These are phyloP conservation scores for Suillus cothurnatus DNA, from an alignment of 768 basidiomycete species.

Conservation along the genomic window DNA sequence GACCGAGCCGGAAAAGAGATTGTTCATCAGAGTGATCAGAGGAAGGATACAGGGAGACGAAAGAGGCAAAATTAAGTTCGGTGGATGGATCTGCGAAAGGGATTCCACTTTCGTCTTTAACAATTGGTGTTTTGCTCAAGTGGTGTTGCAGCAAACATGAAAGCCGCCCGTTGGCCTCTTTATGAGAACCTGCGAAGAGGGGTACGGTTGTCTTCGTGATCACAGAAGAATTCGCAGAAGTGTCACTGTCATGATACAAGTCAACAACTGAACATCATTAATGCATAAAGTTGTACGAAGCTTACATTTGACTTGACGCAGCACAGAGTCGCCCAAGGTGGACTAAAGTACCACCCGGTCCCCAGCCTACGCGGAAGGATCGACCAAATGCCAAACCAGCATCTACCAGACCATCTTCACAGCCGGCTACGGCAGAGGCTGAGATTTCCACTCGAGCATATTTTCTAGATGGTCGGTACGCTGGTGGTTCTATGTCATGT, in stretches of 20 bases:
- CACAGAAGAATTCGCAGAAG: constrained; percentile 64
- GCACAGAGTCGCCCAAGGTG: constrained; percentile 77
- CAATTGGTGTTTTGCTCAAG: constrained; percentile 69
- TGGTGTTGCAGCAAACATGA: constrained; percentile 77
- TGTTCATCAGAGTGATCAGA: constrained; percentile 77
- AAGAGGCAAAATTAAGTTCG: constrained; percentile 76
- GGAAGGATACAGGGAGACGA: constrained; percentile 67
- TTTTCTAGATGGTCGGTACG: constrained; percentile 77
- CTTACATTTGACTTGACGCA: constrained; percentile 56
- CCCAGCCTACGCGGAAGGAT: constrained; percentile 91
- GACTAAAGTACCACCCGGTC: constrained; percentile 73
- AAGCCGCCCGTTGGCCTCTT: constrained; percentile 44
- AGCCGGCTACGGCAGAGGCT: constrained; percentile 62
- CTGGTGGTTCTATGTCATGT: constrained; percentile 63
- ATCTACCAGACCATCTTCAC: constrained; percentile 71
- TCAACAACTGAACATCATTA: constrained; percentile 12
- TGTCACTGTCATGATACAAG: constrained; percentile 38
- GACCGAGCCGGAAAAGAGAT: constrained; percentile 83
- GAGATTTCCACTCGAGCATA: constrained; percentile 74
- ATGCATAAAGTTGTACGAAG: constrained; percentile 18
- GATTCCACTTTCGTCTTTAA: constrained; percentile 65
- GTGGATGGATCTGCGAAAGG: constrained; percentile 69
- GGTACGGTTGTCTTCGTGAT: constrained; percentile 54
- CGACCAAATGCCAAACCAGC: constrained; percentile 85
- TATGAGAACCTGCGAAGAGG: constrained; percentile 34